Base-by-base conservation (phyloP, 2,329 filamentous ascomycete genomes). In the Orbilia blumenaviensis region DNA sequence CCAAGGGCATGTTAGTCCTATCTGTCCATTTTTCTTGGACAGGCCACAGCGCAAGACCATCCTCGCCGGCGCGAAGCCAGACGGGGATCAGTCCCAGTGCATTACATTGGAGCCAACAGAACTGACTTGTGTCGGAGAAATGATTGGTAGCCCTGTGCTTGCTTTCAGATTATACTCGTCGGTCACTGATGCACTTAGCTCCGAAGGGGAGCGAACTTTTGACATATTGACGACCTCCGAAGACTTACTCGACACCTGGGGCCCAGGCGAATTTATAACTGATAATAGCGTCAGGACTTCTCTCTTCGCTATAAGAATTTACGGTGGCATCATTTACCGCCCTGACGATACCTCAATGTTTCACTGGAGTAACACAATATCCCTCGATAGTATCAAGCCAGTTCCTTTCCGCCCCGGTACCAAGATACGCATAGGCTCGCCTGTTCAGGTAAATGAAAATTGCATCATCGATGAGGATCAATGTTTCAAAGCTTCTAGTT, bases 241-340 rank as follows among this genome's bases (percentile, higher is more conserved):
- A 9, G 54, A 61, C 29, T 14, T 68, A 25, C 54, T 68, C 12
- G 66, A 68, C 21, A 61, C 54, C 10, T 68, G 66, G 66, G 66
- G 66, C 12, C 66, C 66, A 2, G 66, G 66, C 18, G 48, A 60
- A 29, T 58, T 46, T n/a, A 8, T 68, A n/a, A 14, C 58, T 34
- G 25, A 36, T 6, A 32, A 34, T 10, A 5, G 1, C 10, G 3
- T 10, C 4, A 12, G 16, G 1, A 10, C 29, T 9, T 34, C 23
- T n/a, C 63, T 23, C 3, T 58, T 23, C 16, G 63, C 63, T 41
- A 66, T 66, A 14, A 54, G 52, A 29, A 10, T 66, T 10, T 29
- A 29, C 14, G 62, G 62, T 5, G 62, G 62, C 8, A 14, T 54
- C 14, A 66, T 66, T 54, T 66, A 54, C 34, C 7, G 23, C 18